These are phyloP conservation scores for Hortaea werneckii DNA, from an alignment of 2,329 filamentous ascomycete species.

Conservation along the genomic window DNA sequence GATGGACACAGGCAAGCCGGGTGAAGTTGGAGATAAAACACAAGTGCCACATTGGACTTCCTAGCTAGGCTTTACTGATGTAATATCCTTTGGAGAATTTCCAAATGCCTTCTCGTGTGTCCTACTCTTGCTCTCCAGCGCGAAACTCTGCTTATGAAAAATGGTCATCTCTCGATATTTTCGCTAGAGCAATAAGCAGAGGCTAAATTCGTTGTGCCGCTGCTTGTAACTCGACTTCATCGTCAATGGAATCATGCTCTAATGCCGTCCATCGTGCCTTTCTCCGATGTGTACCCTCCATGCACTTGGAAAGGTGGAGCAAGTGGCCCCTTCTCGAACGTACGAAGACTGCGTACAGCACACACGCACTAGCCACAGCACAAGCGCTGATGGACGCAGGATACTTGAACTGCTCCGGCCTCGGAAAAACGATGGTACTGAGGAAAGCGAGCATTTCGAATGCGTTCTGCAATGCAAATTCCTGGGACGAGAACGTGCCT, in stretches of 20 bases:
- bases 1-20: slow-evolving; percentile 6
- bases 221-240: not conserved
- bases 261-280: slow-evolving; percentile 2
- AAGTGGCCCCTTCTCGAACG: slow-evolving; percentile 50
- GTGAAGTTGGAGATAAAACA: slow-evolving; percentile 15
- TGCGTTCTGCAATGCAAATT: slow-evolving; percentile 56
- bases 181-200: no score
- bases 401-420: slow-evolving; percentile 52
- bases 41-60: slow-evolving; percentile 21
- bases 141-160: no score
- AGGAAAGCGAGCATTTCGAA: slow-evolving; percentile 61
- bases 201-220: no score
- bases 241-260: not conserved
- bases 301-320: slow-evolving; percentile 34
- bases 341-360: slow-evolving; percentile 48
- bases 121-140: no score
- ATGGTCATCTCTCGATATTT: no score
- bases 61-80: not conserved
- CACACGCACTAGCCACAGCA: slow-evolving; percentile 41
- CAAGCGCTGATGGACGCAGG: slow-evolving; percentile 50
- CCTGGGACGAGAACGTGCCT: slow-evolving; percentile 59
- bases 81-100: no score
- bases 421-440: slow-evolving; percentile 54
- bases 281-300: slow-evolving; percentile 1
- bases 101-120: no score